These are phyloP conservation scores for Candida gigantensis DNA, from an alignment of 1,139 yeast genomes.

Conservation along the genomic window DNA sequence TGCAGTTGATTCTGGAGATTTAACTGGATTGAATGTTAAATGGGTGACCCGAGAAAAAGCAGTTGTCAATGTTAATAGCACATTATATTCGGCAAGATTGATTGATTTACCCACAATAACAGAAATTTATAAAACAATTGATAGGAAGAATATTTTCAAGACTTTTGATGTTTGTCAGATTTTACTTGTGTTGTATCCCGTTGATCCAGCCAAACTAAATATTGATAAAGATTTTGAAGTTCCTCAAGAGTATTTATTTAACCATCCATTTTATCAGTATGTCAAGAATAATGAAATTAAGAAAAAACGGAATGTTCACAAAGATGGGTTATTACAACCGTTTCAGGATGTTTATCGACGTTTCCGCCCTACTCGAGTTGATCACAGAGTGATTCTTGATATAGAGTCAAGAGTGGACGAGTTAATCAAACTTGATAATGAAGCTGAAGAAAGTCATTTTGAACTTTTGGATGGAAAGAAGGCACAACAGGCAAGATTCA, in stretches of 20 bases:
- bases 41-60: constrained; percentile 86
- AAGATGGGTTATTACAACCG: constrained; percentile 86
- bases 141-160: constrained; percentile 84
- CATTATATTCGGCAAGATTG: constrained; percentile 76
- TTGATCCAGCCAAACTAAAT: constrained; percentile 47
- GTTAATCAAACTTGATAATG: constrained; percentile 71
- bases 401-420: constrained; percentile 81
- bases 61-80: constrained; percentile 54
- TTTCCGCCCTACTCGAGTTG: constrained; percentile 54
- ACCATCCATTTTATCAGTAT: constrained; percentile 49
- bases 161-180: constrained; percentile 87
- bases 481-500: constrained; percentile 17
- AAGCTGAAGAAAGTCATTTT: constrained; percentile 78
- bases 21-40: constrained; percentile 69
- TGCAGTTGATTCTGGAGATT: constrained; percentile 81
- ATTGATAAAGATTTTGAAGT: constrained; percentile 44
- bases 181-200: constrained; percentile 67
- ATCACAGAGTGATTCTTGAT: constrained; percentile 55
- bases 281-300: constrained; percentile 43
- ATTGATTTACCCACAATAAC: constrained; percentile 89
- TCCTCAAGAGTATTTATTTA: constrained; percentile 37
- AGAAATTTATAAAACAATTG: constrained; percentile 87
- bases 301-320: constrained; percentile 48
- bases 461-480: constrained; percentile 66
- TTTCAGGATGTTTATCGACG: constrained; percentile 48